Evolutionary conservation across 495 filamentous ascomycete genomes (phyloP).

Genomic region (Tuber brumale): DNA sequence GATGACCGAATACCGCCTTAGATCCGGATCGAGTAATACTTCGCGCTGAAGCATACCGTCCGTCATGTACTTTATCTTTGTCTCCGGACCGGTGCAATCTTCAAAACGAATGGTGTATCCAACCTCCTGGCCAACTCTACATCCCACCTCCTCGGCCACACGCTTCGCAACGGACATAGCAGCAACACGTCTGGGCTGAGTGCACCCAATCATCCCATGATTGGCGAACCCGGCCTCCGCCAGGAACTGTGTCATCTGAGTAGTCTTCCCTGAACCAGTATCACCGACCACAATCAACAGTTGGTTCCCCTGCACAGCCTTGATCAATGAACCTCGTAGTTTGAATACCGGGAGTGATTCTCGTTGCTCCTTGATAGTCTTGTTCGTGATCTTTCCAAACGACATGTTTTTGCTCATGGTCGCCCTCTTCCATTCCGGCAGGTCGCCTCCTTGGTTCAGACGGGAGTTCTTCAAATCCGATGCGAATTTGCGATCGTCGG

Average conservation of each 20-base stretch:
- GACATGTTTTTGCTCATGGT: constrained; percentile 75
- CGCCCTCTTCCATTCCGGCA: constrained; percentile 90
- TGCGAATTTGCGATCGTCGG: constrained; percentile 79
- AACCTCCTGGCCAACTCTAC: constrained; percentile 81
- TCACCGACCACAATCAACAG: constrained; percentile 94
- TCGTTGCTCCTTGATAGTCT: constrained; percentile 93
- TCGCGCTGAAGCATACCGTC: constrained; percentile 97
- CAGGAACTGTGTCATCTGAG: constrained; percentile 90
- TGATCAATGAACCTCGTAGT: constrained; percentile 78
- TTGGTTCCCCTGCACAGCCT: constrained; percentile 82
- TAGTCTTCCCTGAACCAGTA: constrained; percentile 94
- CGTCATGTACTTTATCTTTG: constrained; percentile 98
- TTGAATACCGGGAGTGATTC: constrained; percentile 86
- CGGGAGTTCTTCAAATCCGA: constrained; percentile 58
- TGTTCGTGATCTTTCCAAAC: constrained; percentile 76
- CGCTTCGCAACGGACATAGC: constrained; percentile 98
- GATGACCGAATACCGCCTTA: constrained; percentile 86
- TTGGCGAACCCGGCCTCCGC: constrained; percentile 90
- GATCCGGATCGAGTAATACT: constrained; percentile 78
- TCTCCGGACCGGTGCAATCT: constrained; percentile 81
- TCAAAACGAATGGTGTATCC: constrained; percentile 98
- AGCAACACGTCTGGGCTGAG: constrained; percentile 88
- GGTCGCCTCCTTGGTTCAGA: constrained; percentile 52
- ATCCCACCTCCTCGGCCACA: constrained; percentile 94
- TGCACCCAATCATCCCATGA: constrained; percentile 85